Evolutionary conservation across 1,139 yeast genomes (phyloP), one percentile per base, ranked within the genome.

Genomic region (Suhomyces taliae): DNA sequence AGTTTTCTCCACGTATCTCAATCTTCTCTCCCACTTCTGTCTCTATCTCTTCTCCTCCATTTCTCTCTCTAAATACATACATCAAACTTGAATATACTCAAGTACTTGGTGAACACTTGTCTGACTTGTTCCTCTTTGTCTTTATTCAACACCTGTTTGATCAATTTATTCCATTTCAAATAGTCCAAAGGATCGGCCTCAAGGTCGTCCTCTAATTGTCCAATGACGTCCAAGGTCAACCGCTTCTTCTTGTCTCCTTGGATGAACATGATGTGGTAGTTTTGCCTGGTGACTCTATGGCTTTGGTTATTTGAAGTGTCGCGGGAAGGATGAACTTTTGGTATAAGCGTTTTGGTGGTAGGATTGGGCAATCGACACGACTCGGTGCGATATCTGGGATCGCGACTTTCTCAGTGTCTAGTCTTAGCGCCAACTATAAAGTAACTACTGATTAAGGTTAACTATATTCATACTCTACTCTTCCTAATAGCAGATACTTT

Each of bases 121-220:
- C 89, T 68, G 10, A 84, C 82, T 48, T 83, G 83, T 36, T 82
- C 88, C 48, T 79, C 81, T 50, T 82, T 79, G 52, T 86, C 90
- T 54, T 82, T 81, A 27, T 71, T 65, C 41, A 81, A 74, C 9
- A 78, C 79, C 51, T 75, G 79, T 29, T 76, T 74, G 43, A 87
- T 77, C 47, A 85, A 71, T 53, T 74, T 75, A 44, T 72, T 64
- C 87, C 93, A 85, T 43, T 79, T 70, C 8, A 65, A 57, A 46
- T 83, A 75, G 60, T 87, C 82, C 31, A 78, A 68, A 6, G 84
- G 85, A 50, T 83, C 72, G n/a, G 65, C 71, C 48, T 77, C 79
- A 38, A 87, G 64, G 27, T 74, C 77, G 50, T 84, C 90, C 55
- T 85, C 84, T 34, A 87, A 72, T 51, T 74, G 78, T 8, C 83